Percentiles rank a stretch among this genome's conserved stretches.
Evolutionary conservation across 306 rosid genomes (phyloP).

Genomic region (Acmispon strigosus): DNA sequence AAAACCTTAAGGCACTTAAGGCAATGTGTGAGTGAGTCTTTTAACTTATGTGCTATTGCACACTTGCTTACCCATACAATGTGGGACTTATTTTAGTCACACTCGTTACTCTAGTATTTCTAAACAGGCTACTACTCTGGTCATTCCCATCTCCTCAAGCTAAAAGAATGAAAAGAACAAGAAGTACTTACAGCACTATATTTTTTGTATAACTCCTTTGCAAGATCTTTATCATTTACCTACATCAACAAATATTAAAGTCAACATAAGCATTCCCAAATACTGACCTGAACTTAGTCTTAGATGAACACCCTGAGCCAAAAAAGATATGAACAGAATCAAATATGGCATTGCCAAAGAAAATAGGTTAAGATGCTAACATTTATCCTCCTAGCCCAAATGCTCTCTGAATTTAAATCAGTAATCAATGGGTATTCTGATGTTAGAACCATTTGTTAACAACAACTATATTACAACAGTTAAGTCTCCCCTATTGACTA

Average conservation of each 20-base stretch:
- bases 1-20: too few species aligned
- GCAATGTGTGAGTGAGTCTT: too few species aligned
- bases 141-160: constrained; percentile 14
- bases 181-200: constrained; percentile 75
- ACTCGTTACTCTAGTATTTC: too few species aligned
- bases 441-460: constrained; percentile 1
- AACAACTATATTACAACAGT: neutral
- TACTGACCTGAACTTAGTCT: neutral
- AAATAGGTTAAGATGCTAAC: neutral
- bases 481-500: neutral
- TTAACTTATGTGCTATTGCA: too few species aligned
- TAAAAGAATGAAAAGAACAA: constrained; percentile 3
- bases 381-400: neutral
- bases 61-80: too few species aligned
- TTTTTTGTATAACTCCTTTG: constrained; percentile 90
- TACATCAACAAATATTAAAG: constrained; percentile 33
- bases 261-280: constrained; percentile 21
- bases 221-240: constrained; percentile 83
- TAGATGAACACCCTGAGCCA: neutral
- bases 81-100: too few species aligned
- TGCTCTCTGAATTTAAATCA: constrained; percentile 3
- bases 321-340: neutral
- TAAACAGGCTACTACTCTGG: neutral
- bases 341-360: neutral
- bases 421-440: neutral